phyloP scores from a whole-genome alignment of 2,329 filamentous ascomycete species.

The Tolypocladium capitatum region DNA sequence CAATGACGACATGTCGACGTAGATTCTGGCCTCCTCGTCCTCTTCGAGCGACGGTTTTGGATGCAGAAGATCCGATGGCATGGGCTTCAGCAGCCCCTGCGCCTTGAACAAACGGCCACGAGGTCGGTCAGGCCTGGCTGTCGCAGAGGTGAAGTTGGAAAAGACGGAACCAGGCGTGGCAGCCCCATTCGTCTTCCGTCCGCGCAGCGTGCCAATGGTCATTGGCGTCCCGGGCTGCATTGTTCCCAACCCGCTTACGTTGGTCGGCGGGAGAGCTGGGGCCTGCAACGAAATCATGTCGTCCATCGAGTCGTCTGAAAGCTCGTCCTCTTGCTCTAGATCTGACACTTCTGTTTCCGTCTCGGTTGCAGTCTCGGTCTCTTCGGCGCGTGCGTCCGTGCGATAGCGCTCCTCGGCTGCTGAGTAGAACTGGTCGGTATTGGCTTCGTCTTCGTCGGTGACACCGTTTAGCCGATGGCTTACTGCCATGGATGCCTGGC shows the following conservation, averaged over 20 bases:
- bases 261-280: slow-evolving; percentile 64
- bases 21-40: slow-evolving; percentile 80
- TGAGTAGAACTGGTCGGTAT: slow-evolving; percentile 85
- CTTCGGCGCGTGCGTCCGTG: slow-evolving; percentile 44
- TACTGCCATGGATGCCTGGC: slow-evolving; percentile 30
- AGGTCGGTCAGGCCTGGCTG: slow-evolving; percentile 58
- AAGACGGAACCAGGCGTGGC: slow-evolving; percentile 79
- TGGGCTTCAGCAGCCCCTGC: slow-evolving; percentile 56
- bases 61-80: slow-evolving; percentile 69
- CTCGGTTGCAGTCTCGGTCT: slow-evolving; percentile 45
- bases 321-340: slow-evolving; percentile 53
- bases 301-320: slow-evolving; percentile 84
- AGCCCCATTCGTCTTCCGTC: slow-evolving; percentile 54
- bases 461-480: slow-evolving; percentile 39
- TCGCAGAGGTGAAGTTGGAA: slow-evolving; percentile 76
- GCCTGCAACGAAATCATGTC: slow-evolving; percentile 84
- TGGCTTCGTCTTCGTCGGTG: slow-evolving; percentile 58
- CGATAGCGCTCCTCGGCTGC: slow-evolving; percentile 68
- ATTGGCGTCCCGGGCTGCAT: slow-evolving; percentile 72
- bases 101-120: slow-evolving; percentile 74
- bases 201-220: slow-evolving; percentile 46
- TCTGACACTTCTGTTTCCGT: slow-evolving; percentile 50
- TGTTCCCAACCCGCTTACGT: slow-evolving; percentile 66
- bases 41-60: slow-evolving; percentile 66
- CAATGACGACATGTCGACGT: slow-evolving; percentile 75